phyloP scores from a whole-genome alignment of 2,329 filamentous ascomycete species.

The Fusarium oligoseptatum region DNA sequence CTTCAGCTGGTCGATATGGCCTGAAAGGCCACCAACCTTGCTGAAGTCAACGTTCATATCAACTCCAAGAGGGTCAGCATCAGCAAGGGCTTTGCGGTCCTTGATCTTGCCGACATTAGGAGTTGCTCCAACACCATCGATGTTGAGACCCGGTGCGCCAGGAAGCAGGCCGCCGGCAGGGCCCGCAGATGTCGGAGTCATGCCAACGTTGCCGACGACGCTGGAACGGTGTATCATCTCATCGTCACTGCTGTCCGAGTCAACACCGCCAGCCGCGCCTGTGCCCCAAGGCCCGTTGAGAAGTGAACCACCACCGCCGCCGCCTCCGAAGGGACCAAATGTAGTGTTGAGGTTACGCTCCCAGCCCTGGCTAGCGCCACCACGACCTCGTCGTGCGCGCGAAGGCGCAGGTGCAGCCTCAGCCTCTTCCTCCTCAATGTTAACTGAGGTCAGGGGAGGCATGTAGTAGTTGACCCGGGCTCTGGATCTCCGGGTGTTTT shows the following conservation, averaged over 20 bases:
- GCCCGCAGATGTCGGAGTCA: slow-evolving; percentile 68
- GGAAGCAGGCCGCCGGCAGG: slow-evolving; percentile 62
- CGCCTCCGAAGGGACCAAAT: slow-evolving; percentile 92
- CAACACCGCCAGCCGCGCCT: slow-evolving; percentile 81
- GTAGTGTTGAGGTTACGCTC: slow-evolving; percentile 90
- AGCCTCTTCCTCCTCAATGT: slow-evolving; percentile 81
- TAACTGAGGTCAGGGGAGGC: slow-evolving; percentile 71
- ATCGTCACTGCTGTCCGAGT: slow-evolving; percentile 97
- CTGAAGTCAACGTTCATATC: slow-evolving; percentile 94
- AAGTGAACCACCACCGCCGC: slow-evolving; percentile 78
- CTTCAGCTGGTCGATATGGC: slow-evolving; percentile 96
- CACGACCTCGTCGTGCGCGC: slow-evolving; percentile 74
- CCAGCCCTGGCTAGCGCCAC: slow-evolving; percentile 71
- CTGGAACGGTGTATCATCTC: slow-evolving; percentile 77
- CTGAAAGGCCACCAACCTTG: slow-evolving; percentile 90
- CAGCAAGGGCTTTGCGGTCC: slow-evolving; percentile 90
- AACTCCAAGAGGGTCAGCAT: slow-evolving; percentile 94
- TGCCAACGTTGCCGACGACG: slow-evolving; percentile 70
- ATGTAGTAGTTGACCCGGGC: slow-evolving; percentile 87
- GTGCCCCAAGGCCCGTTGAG: slow-evolving; percentile 81
- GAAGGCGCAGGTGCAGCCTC: slow-evolving; percentile 77
- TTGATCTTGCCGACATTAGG: slow-evolving; percentile 94
- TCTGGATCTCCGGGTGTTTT: slow-evolving; percentile 65
- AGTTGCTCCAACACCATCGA: slow-evolving; percentile 64
- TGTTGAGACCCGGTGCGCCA: slow-evolving; percentile 55